Evolutionary conservation across 768 basidiomycete genomes (phyloP).

Genomic region (Dendrothele bispora): DNA sequence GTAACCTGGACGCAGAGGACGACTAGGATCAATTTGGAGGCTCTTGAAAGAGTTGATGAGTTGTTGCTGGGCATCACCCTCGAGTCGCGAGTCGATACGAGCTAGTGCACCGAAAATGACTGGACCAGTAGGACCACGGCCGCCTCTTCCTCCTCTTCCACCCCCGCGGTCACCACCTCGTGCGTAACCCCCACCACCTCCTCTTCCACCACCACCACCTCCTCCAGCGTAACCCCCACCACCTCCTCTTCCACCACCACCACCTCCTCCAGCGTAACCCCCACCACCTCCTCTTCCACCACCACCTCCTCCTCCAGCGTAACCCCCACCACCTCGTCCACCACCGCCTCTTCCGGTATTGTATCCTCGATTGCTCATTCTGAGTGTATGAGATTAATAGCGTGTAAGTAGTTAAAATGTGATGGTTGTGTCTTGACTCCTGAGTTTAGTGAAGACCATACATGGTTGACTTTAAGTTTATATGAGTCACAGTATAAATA

Average conservation of each 20-base stretch:
- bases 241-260: slow-evolving; percentile 22
- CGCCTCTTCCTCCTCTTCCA: slow-evolving; percentile 11
- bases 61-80: slow-evolving; percentile 26
- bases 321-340: slow-evolving; percentile 12
- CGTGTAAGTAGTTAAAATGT: too few species aligned
- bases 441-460: too few species aligned
- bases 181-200: slow-evolving; percentile 12
- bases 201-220: slow-evolving; percentile 22
- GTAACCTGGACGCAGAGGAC: slow-evolving; percentile 57
- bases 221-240: slow-evolving; percentile 19
- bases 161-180: slow-evolving; percentile 11
- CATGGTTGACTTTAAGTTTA: too few species aligned
- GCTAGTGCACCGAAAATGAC: slow-evolving; percentile 41
- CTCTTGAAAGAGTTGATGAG: slow-evolving; percentile 40
- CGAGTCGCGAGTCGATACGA: slow-evolving; percentile 34
- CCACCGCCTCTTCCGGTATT: not conserved
- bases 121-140: slow-evolving; percentile 21
- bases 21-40: slow-evolving; percentile 28
- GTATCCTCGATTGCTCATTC: too few species aligned
- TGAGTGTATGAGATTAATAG: too few species aligned
- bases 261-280: slow-evolving; percentile 18
- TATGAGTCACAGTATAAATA: too few species aligned
- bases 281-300: slow-evolving; percentile 19
- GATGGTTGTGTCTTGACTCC: too few species aligned
- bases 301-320: slow-evolving; percentile 17